A percentile compares a stretch with the other conserved stretches of the same genome.
phyloP scores from a whole-genome alignment of 75 land plant genomes.

The Pseudotsuga menziesii region DNA sequence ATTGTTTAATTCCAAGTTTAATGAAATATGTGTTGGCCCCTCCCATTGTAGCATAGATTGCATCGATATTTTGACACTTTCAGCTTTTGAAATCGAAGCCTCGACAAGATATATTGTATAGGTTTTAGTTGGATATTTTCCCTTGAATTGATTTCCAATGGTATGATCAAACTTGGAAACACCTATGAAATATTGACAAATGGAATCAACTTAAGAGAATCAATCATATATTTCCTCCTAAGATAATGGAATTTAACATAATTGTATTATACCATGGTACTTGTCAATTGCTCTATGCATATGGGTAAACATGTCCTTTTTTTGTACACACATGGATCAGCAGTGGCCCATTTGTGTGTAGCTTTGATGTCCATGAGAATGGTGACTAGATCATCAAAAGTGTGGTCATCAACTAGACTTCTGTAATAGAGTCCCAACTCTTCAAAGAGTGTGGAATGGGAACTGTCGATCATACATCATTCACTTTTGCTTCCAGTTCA shows the following conservation, averaged over 20 bases:
- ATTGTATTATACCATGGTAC: constrained; percentile 59
- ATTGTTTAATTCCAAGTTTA: no score
- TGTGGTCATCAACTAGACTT: constrained; percentile 88
- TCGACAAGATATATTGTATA: constrained; percentile 93
- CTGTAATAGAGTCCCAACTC: constrained; percentile 90
- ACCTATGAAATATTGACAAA: constrained; percentile 28
- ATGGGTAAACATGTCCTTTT: constrained; percentile 87
- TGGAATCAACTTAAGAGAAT: not conserved
- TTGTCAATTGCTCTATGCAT: constrained; percentile 80
- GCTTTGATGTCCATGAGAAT: constrained; percentile 74
- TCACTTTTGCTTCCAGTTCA: constrained; percentile 81
- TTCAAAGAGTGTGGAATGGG: constrained; percentile 77
- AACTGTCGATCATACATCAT: constrained; percentile 94
- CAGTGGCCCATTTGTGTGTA: constrained; percentile 76
- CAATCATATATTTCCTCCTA: not conserved
- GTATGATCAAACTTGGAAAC: constrained; percentile 81
- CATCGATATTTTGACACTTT: constrained; percentile 66
- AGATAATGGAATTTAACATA: not conserved
- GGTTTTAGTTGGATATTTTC: constrained; percentile 55
- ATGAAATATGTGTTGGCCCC: no score
- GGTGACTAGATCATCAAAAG: constrained; percentile 65
- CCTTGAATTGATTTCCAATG: constrained; percentile 81
- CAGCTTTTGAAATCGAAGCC: constrained; percentile 94
- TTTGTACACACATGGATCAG: constrained; percentile 83
- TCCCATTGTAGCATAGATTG: constrained; percentile 96